Base-by-base conservation (phyloP, 345 rosid species). In the Gossypium bickii region DNA sequence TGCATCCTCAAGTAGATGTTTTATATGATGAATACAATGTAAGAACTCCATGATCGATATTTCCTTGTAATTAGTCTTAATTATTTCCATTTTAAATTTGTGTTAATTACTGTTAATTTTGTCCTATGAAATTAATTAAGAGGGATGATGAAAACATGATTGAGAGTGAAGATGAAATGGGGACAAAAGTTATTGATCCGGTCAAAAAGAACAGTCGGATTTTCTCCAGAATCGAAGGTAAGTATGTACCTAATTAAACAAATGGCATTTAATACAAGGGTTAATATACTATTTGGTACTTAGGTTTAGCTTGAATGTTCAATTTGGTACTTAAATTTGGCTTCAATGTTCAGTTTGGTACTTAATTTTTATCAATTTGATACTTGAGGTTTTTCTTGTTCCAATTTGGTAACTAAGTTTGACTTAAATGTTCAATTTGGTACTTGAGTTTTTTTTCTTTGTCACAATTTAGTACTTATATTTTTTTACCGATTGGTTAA, bases 151-250 rank as follows among this genome's bases (percentile, higher is more conserved):
- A 81, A 72, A 75, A 60, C 17, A 49, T 43, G 67, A 49, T 78
- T 67, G 80, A 74, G 16, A 67, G 76, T 47, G 80, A 79, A 20
- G 79, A 81, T 49, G 87, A 86, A 71, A 73, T 3, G 17, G 77
- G 76, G 7, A 80, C 53, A 56, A 71, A 56, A 55, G 53, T 22
- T 24, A 61, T 45, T 6, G 80, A 82, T 15, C 75, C 80, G 1
- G 65, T 44, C 38, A 83, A 52, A 17, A 76, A 64, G 61, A 84
- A 78, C 57, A 43, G 68, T 62, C 79, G 80, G 34, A 79, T 82
- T 27, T 83, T 83, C 80, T 71, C 71, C 71, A 78, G 84, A 53
- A 85, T 89, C 65, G 91, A 89, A 89, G 93, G 93, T 87, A 81
- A 59, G 41, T 2, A 56, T 56, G 24, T 10, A 27, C 41, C 41